These are phyloP conservation scores for Exophiala calicioides DNA, from an alignment of 2,329 filamentous ascomycete species.

Conservation along the genomic window DNA sequence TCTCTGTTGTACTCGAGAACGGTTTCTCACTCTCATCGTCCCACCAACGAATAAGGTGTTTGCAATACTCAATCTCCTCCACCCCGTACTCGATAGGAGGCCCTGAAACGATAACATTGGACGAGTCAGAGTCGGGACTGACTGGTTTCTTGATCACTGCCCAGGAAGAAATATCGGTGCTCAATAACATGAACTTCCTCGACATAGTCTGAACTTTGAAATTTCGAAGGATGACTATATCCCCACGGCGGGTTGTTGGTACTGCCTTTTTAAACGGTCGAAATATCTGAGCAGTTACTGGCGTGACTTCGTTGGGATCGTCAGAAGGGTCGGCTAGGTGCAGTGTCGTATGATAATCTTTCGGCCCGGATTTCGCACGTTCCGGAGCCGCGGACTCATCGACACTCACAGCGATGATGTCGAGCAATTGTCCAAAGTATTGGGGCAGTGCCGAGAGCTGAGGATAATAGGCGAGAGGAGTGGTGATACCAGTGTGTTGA, in stretches of 20 bases:
- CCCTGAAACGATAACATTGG: slow-evolving; percentile 37
- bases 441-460: slow-evolving; percentile 46
- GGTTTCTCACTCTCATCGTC: slow-evolving; percentile 35
- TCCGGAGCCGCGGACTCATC: slow-evolving; percentile 29
- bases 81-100: slow-evolving; percentile 43
- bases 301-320: slow-evolving; percentile 31
- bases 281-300: slow-evolving; percentile 45
- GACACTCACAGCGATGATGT: slow-evolving; percentile 46
- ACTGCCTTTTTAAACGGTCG: slow-evolving; percentile 42
- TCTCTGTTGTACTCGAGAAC: slow-evolving; percentile 7
- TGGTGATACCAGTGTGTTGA: slow-evolving; percentile 38
- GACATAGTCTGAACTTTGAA: slow-evolving; percentile 47
- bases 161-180: slow-evolving; percentile 48
- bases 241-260: slow-evolving; percentile 41
- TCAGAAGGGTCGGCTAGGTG: slow-evolving; percentile 48
- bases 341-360: slow-evolving; percentile 44
- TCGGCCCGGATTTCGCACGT: slow-evolving; percentile 40
- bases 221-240: slow-evolving; percentile 47
- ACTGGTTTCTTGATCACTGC: slow-evolving; percentile 41
- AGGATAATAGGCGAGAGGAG: slow-evolving; percentile 45
- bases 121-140: slow-evolving; percentile 24
- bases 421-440: slow-evolving; percentile 42
- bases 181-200: slow-evolving; percentile 44
- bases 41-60: slow-evolving; percentile 46
- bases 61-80: slow-evolving; percentile 41